Base-by-base conservation (phyloP, 2,329 filamentous ascomycete species). In the Ampelomyces quisqualis region DNA sequence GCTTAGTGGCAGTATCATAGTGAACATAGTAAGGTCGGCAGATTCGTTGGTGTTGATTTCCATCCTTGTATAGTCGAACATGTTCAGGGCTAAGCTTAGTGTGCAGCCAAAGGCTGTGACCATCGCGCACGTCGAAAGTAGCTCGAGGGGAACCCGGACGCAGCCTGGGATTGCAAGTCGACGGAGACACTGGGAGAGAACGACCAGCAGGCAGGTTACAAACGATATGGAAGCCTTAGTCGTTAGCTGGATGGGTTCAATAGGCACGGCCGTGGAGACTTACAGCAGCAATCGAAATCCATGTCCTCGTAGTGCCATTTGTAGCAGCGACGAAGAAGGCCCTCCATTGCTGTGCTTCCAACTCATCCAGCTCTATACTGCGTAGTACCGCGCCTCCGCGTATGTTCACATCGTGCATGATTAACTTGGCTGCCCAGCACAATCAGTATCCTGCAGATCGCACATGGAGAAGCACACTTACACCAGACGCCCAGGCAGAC, bases 221-320 rank as follows among this genome's bases (percentile, higher is more conserved):
- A 55, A 53, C 14, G 45, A 45, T 28, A 63, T 53, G 8, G 39
- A 51, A 24, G 47, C 49, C 60, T 64, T 20, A 13, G 18, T 18
- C 31, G 20, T 55, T 35, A 52, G 53, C 26, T 26, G 29, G 10
- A n/a, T n/a, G n/a, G 14, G 23, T 8, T 14, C 10, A 14, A 3
- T 6, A 13, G 43, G 27, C 10, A 5, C 3, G 4, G n/a, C n/a
- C 3, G 15, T n/a, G 9, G 19, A 3, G 3, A 57, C 57, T 17
- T 54, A 64, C 60, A 8, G 45, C 42, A 24, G 43, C 56, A 20
- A 63, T 56, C 7, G 59, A 50, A 23, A 61, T 43, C 54, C 54
- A 63, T 14, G 60, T 50, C 10, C 46, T 44, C n/a, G 49, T 40
- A 14, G 47, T 40, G 9, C 51, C 51, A 8, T 35, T 23, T 7